Evolutionary conservation across 129 eudicot genomes (phyloP), one percentile per base, ranked within the genome.

Genomic region (Lonicera japonica): DNA sequence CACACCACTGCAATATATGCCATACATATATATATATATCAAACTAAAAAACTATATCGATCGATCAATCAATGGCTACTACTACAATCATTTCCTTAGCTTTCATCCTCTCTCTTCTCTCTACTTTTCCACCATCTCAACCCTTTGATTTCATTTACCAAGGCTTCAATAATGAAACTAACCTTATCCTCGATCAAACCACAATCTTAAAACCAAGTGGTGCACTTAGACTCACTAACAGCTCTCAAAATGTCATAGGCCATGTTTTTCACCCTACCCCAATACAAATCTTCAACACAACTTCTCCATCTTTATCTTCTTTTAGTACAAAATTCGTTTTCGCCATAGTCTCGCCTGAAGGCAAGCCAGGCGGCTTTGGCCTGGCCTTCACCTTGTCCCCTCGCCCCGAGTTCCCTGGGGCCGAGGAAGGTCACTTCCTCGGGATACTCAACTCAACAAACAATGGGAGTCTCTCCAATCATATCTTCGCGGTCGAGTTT

Each of bases 341-440:
- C 71, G 43, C 25, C 13, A 68, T 75, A 15, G 58, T 53, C 16
- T n/a, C 69, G 18, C 21, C 76, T 1, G 40, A 25, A 36, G 5
- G 29, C 5, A 20, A 40, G 51, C 19, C 21, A 0, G 81, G 76
- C n/a, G 81, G 77, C 72, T 65, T 58, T 25, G 81, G 81, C 64
- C 41, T 76, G 6, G 81, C 76, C 61, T 76, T 76, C 65, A 59
- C 58, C 22, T 21, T 76, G 10, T 76, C 81, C 4, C 81, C 77
- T 3, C 10, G 57, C 15, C 61, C 64, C 5, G 7, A 34, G 0
- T 70, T 76, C 56, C 61, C 59, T 15, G 55, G 48, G 8, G 65
- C 64, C 1, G n/a, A 56, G 9, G 59, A 14, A 1, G 77, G 65
- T 0, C 81, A 76, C 60, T 65, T 2, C 54, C 45, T 76, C 5